Conservation (phyloP, 2,329 filamentous ascomycete species). For the Fonsecaea monophora region DNA sequence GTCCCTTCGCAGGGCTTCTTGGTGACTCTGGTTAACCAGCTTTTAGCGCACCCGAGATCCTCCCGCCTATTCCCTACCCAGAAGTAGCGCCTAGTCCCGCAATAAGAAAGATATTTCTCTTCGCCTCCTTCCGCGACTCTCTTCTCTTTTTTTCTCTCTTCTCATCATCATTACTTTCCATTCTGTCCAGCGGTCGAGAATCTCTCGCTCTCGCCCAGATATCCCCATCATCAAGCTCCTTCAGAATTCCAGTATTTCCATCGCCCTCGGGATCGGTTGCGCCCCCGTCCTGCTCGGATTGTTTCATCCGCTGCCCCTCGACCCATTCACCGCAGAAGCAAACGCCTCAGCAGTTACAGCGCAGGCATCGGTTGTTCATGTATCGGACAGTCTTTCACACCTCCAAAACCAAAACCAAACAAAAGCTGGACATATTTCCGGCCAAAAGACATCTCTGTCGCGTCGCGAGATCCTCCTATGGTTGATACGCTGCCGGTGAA, state of each 20-base stretch:
- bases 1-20: neutral
- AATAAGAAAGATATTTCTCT: slow-evolving; percentile 10
- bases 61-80: slow-evolving; percentile 2
- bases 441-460: slow-evolving; percentile 93
- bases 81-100: slow-evolving; percentile 5
- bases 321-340: slow-evolving; percentile 21
- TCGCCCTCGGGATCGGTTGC: neutral
- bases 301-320: slow-evolving; percentile 18
- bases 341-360: slow-evolving; percentile 26
- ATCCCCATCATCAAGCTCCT: slow-evolving; percentile 29
- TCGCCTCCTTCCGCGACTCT: slow-evolving; percentile 37
- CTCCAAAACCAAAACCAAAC: slow-evolving; percentile 91
- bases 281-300: neutral
- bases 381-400: slow-evolving; percentile 97
- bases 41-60: slow-evolving; percentile 13
- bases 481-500: slow-evolving; percentile 66
- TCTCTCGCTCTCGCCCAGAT: slow-evolving; percentile 31
- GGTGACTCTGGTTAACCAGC: slow-evolving; percentile 8
- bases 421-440: slow-evolving; percentile 97
- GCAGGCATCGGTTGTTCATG: slow-evolving; percentile 75
- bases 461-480: slow-evolving; percentile 82
- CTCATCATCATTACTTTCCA: slow-evolving; percentile 35
- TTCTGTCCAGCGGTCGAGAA: slow-evolving; percentile 27
- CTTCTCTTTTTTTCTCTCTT: slow-evolving; percentile 32
- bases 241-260: neutral